phyloP scores from a whole-genome alignment of 176 grass and related monocot genomes.

The Cocos nucifera region DNA sequence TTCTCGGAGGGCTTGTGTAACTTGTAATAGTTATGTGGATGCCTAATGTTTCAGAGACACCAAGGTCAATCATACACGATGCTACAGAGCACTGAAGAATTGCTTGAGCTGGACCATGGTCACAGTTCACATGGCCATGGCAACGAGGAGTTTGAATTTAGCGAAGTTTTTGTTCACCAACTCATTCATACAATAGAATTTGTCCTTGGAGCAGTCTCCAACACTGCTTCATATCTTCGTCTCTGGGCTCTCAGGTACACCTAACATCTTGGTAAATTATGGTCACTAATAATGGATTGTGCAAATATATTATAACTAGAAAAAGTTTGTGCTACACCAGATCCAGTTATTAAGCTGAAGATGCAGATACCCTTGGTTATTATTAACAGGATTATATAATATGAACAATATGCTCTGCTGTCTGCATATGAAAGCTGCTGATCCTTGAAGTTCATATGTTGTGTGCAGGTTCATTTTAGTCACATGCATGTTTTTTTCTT shows the following conservation, averaged over 20 bases:
- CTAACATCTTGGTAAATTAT: too few species aligned
- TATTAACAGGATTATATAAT: too few species aligned
- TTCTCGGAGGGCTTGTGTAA: constrained; percentile 13
- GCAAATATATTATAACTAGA: too few species aligned
- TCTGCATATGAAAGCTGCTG: too few species aligned
- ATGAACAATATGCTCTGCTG: too few species aligned
- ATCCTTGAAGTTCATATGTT: too few species aligned
- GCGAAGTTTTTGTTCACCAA: constrained; percentile 90
- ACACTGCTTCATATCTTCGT: constrained; percentile 93
- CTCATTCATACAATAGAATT: constrained; percentile 97
- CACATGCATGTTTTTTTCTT: too few species aligned
- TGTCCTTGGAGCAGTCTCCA: constrained; percentile 93
- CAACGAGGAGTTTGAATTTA: constrained; percentile 86
- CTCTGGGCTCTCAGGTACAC: constrained; percentile 92
- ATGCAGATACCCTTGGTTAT: too few species aligned
- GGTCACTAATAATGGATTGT: too few species aligned
- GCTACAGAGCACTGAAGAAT: constrained; percentile 55
- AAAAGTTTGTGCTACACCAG: too few species aligned
- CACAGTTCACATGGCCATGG: constrained; percentile 24
- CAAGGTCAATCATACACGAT: constrained; percentile 51
- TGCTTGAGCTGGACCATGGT: constrained; percentile 51
- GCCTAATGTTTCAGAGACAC: constrained; percentile 53
- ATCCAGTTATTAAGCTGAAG: too few species aligned
- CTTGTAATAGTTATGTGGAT: constrained; percentile 25
- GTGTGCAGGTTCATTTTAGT: too few species aligned